These are phyloP conservation scores for Colletotrichum sp. DNA, from an alignment of 2,329 filamentous ascomycete species.

Conservation along the genomic window DNA sequence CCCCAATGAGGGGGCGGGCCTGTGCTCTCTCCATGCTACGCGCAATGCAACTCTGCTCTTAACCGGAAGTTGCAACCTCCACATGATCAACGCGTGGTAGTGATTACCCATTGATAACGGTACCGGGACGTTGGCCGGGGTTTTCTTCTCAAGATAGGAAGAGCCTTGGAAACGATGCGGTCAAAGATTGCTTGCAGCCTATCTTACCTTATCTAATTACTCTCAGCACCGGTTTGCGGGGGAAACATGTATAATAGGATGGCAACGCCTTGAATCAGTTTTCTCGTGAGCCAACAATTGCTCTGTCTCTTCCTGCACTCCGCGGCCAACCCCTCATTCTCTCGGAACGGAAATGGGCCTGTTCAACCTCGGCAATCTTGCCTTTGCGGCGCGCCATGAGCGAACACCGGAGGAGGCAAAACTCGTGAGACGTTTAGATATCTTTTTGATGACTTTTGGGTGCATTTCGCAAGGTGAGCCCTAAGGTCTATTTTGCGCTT, in stretches of 20 bases:
- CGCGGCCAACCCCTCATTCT: neutral
- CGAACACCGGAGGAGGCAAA: conserved; percentile 12
- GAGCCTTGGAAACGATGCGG: neutral
- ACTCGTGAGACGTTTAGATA: conserved; percentile 15
- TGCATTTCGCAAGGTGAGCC: conserved; percentile 22
- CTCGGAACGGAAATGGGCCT: neutral
- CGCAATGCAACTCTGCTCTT: neutral
- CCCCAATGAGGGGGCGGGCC: neutral
- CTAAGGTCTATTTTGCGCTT: neutral
- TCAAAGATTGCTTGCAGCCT: neutral
- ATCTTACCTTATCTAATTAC: neutral
- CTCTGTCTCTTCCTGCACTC: neutral
- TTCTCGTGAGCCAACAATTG: neutral
- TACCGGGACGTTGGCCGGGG: neutral
- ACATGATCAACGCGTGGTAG: neutral
- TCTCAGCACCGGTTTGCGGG: neutral
- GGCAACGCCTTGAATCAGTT: neutral
- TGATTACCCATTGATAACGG: neutral
- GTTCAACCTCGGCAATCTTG: conserved; percentile 11
- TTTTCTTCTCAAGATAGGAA: neutral
- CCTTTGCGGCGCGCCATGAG: conserved; percentile 16
- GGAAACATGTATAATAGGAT: neutral
- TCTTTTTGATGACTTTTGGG: conserved; percentile 24
- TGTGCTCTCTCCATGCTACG: neutral
- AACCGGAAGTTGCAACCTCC: neutral